Evolutionary conservation across 192 early-diverging fungal species (phyloP).

Genomic region (Cladochytrium replicatum): DNA sequence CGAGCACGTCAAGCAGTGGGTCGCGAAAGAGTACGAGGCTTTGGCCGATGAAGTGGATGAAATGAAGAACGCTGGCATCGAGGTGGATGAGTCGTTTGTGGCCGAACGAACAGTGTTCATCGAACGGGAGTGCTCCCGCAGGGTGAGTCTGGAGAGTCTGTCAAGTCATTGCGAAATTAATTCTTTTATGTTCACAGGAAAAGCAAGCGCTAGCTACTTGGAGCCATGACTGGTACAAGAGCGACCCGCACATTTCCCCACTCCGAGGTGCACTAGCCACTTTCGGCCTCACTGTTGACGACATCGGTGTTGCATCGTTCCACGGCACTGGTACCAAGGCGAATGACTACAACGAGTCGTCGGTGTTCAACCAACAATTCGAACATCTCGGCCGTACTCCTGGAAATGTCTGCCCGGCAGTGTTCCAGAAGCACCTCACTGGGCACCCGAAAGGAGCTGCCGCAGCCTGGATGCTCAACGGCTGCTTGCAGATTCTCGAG

Average conservation of each 20-base stretch:
- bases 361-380: conserved; percentile 75
- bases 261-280: conserved; percentile 77
- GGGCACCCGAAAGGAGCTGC: conserved; percentile 97
- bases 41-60: conserved; percentile 58
- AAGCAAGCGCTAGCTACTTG: conserved; percentile 61
- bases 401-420: conserved; percentile 65
- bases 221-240: conserved; percentile 73
- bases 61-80: conserved; percentile 26
- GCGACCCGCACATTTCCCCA: conserved; percentile 66
- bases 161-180: background rate
- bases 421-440: conserved; percentile 91
- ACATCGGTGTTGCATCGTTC: conserved; percentile 89
- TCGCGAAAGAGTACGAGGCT: conserved; percentile 63
- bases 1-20: conserved; percentile 68
- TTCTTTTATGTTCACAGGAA: conserved; percentile 38
- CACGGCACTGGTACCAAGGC: conserved; percentile 91
- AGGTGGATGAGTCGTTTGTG: conserved; percentile 31
- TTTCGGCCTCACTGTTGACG: conserved; percentile 83
- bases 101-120: conserved; percentile 43
- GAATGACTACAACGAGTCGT: conserved; percentile 93
- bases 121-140: conserved; percentile 34
- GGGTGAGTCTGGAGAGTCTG: background rate
- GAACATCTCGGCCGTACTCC: conserved; percentile 73
- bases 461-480: conserved; percentile 95
- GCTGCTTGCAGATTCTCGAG: conserved; percentile 73